phyloP scores from a whole-genome alignment of 2,329 filamentous ascomycete genomes.

The Kalaharituber pfeilii region DNA sequence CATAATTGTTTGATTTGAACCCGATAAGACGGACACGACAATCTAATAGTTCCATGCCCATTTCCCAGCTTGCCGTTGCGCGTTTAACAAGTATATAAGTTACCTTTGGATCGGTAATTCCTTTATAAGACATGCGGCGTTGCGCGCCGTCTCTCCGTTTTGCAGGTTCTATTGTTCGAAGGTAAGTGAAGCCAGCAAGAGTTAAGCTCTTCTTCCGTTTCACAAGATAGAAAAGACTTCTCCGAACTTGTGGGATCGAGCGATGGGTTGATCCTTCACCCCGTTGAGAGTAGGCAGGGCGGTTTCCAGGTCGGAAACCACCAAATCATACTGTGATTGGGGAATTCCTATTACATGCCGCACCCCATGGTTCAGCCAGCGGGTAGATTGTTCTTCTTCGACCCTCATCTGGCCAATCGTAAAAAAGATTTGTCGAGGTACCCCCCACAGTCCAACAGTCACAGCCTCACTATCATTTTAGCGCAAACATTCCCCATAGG shows the following conservation, averaged over 20 bases:
- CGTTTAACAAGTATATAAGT: neutral
- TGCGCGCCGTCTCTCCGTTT: neutral
- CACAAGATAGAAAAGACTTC: neutral
- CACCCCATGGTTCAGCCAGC: neutral
- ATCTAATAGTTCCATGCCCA: neutral
- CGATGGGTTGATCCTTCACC: neutral
- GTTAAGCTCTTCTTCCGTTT: neutral
- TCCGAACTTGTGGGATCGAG: neutral
- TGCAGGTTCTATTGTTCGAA: neutral
- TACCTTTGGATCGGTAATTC: neutral
- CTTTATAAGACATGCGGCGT: neutral
- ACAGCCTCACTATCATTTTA: neutral
- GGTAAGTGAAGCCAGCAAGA: neutral
- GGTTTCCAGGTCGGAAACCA: too few relatives aligned
- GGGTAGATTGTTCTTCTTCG: neutral
- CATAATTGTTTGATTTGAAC: neutral
- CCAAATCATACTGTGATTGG: neutral
- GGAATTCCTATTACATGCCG: neutral
- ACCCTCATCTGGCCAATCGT: neutral
- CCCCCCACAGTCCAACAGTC: neutral
- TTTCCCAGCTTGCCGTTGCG: neutral
- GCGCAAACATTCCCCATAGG: neutral
- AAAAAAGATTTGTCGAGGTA: neutral
- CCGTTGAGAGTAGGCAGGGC: neutral
- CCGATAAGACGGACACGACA: neutral